Evolutionary conservation across 176 grass and related monocot genomes (phyloP).

Genomic region (Eragrostis curvula): DNA sequence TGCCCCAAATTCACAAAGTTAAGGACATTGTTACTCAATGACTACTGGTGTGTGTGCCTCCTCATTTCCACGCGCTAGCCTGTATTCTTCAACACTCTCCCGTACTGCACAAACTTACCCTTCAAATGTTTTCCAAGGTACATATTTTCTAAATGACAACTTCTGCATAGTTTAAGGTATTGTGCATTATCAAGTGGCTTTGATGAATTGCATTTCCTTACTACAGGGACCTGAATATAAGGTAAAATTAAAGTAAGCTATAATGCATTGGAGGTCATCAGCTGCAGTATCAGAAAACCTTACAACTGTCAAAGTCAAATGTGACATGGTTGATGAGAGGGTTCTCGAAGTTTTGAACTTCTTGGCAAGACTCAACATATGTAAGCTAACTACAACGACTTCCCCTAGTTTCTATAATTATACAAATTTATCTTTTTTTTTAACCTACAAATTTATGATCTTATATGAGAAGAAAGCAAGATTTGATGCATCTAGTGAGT

Average conservation of each 20-base stretch:
- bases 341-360: not conserved
- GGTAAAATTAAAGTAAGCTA: not conserved
- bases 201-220: not conserved
- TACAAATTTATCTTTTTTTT: too few relatives aligned
- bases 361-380: not conserved
- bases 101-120: slow-evolving; percentile 29
- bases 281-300: not conserved
- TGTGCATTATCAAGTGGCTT: not conserved
- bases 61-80: not conserved
- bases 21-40: not conserved
- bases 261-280: not conserved
- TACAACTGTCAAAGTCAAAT: not conserved
- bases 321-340: not conserved
- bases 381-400: not conserved
- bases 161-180: not conserved
- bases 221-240: not conserved
- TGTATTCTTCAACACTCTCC: slow-evolving; percentile 32
- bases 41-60: slow-evolving; percentile 8
- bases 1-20: slow-evolving; percentile 34
- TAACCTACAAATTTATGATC: too few relatives aligned
- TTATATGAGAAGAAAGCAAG: not conserved
- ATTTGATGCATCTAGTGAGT: not conserved
- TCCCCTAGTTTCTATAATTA: not conserved
- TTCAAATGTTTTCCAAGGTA: slow-evolving; percentile 13
- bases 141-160: not conserved